Evolutionary conservation across 495 filamentous ascomycete genomes (phyloP).

Genomic region (Acidomyces sp.): DNA sequence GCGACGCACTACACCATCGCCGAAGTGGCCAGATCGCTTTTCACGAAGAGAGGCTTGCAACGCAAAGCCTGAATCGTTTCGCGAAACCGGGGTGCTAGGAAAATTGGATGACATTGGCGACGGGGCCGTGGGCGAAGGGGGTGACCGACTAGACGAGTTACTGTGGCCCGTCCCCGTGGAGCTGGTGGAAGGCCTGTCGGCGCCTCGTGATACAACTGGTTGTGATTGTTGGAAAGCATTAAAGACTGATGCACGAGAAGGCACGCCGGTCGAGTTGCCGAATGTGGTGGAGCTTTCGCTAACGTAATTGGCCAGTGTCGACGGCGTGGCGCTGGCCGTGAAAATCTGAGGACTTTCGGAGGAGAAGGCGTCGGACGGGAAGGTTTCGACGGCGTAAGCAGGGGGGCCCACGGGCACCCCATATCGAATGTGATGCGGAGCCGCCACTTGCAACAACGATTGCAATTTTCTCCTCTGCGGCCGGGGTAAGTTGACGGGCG

Average conservation of each 20-base stretch:
- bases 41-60: conserved; percentile 74
- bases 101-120: conserved; percentile 76
- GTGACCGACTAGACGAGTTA: conserved; percentile 36
- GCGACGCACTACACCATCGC: conserved; percentile 68
- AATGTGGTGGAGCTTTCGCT: conserved; percentile 80
- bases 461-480: conserved; percentile 83
- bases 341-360: conserved; percentile 76
- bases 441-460: conserved; percentile 76
- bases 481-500: conserved; percentile 63
- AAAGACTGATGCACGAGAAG: conserved; percentile 51
- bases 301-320: conserved; percentile 69
- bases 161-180: conserved; percentile 44
- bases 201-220: conserved; percentile 45
- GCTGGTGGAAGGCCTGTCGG: conserved; percentile 68
- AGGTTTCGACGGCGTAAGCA: conserved; percentile 81
- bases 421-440: conserved; percentile 76
- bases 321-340: conserved; percentile 51
- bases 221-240: conserved; percentile 80
- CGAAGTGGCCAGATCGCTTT: conserved; percentile 80
- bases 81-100: conserved; percentile 61
- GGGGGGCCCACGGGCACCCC: conserved; percentile 83
- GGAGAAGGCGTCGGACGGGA: conserved; percentile 75
- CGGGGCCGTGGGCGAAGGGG: conserved; percentile 56
- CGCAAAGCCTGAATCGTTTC: conserved; percentile 80
- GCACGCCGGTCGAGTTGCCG: conserved; percentile 39